Conservation (phyloP, 2,329 filamentous ascomycete species). For the Talaromyces islandicus region DNA sequence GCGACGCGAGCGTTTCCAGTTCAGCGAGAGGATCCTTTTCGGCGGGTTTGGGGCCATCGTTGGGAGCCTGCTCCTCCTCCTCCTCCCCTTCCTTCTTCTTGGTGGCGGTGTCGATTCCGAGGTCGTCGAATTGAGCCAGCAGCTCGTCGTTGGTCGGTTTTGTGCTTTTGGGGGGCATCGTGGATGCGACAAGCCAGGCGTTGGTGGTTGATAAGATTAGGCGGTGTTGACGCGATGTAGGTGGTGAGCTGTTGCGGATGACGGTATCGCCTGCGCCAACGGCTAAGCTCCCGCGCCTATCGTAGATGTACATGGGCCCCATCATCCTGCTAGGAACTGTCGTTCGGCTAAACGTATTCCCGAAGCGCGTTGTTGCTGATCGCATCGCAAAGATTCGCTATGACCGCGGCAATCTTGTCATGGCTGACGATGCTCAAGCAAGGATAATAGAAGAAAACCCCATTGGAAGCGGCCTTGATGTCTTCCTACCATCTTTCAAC, state of each 20-base stretch:
- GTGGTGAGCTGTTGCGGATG: neutral
- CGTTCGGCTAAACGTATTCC: too few relatives aligned
- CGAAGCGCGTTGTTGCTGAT: too few relatives aligned
- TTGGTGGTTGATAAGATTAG: neutral
- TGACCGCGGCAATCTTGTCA: too few relatives aligned
- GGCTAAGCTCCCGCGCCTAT: neutral
- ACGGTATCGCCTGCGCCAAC: neutral
- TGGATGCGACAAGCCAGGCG: neutral
- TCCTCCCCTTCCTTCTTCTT: neutral
- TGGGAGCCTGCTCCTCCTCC: too few relatives aligned
- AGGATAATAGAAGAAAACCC: too few relatives aligned
- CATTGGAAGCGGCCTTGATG: too few relatives aligned
- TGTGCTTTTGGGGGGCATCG: constrained; percentile 30
- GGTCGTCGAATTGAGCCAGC: constrained; percentile 44
- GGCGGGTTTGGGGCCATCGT: constrained; percentile 14
- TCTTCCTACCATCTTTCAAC: too few relatives aligned
- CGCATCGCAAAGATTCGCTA: too few relatives aligned
- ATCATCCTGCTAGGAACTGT: too few relatives aligned
- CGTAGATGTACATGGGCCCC: neutral
- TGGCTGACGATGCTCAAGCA: too few relatives aligned
- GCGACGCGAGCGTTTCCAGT: constrained; percentile 70
- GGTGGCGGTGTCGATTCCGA: constrained; percentile 29
- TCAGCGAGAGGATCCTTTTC: constrained; percentile 77
- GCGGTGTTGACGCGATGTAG: neutral
- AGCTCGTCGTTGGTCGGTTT: constrained; percentile 45